Evolutionary conservation across 192 early-diverging fungal species (phyloP).

Genomic region (Gryganskiella cystojenkinii): DNA sequence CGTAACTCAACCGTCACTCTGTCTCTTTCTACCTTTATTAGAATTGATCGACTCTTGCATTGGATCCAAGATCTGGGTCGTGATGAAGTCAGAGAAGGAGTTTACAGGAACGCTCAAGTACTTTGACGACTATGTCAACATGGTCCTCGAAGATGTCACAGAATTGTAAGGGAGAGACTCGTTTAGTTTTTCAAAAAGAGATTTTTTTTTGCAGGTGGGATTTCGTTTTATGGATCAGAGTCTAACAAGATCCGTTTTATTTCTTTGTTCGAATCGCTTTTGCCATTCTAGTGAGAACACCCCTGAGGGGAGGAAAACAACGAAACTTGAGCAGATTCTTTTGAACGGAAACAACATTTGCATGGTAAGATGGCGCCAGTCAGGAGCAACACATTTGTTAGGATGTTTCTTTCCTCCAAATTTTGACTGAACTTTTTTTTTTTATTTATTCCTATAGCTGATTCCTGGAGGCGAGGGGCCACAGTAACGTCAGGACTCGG

Average conservation of each 20-base stretch:
- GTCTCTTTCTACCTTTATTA: slow-evolving; percentile 29
- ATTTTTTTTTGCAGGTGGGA: neutral
- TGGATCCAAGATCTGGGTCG: slow-evolving; percentile 95
- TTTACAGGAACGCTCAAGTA: slow-evolving; percentile 95
- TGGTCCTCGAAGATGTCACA: slow-evolving; percentile 97
- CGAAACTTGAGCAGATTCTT: slow-evolving; percentile 88
- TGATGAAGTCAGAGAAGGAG: slow-evolving; percentile 98
- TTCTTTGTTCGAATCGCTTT: neutral
- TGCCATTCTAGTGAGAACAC: slow-evolving; percentile 74
- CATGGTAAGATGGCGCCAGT: slow-evolving; percentile 69
- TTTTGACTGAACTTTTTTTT: neutral
- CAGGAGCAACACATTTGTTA: neutral
- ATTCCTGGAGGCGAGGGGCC: slow-evolving; percentile 69
- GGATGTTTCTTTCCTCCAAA: neutral
- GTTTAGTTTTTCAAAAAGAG: neutral
- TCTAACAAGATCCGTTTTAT: neutral
- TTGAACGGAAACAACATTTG: slow-evolving; percentile 98
- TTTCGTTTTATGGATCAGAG: neutral
- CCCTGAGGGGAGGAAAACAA: slow-evolving; percentile 76
- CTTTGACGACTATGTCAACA: slow-evolving; percentile 99
- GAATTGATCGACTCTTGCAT: slow-evolving; percentile 99
- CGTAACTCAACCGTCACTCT: neutral
- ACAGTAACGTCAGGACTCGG: too few species aligned
- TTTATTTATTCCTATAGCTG: slow-evolving; percentile 46
- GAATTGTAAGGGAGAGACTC: slow-evolving; percentile 90